Evolutionary conservation across 1,139 yeast species (phyloP).

Genomic region (Debaryomycetaceae sp.): DNA sequence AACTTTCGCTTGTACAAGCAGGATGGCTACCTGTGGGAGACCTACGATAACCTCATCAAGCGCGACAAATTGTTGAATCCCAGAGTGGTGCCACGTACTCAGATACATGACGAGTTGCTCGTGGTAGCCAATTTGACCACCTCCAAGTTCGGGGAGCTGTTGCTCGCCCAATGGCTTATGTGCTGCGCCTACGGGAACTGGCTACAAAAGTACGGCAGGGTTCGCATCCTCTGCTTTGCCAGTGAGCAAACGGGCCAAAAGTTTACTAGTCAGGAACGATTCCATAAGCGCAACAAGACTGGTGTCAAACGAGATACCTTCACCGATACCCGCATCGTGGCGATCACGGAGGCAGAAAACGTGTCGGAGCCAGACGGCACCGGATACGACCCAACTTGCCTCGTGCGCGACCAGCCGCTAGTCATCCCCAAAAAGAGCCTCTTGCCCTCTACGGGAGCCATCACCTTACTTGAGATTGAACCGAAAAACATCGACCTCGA

Average conservation of each 20-base stretch:
- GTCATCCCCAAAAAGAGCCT: constrained; percentile 20
- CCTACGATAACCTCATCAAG: constrained; percentile 45
- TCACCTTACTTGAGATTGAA: constrained; percentile 54
- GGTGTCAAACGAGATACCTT: constrained; percentile 59
- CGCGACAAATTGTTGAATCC: constrained; percentile 41
- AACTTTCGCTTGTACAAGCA: constrained; percentile 26
- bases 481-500: constrained; percentile 36
- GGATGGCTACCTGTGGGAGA: constrained; percentile 66
- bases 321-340: constrained; percentile 50
- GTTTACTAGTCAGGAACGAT: constrained; percentile 49
- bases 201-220: constrained; percentile 72
- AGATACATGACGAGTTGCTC: constrained; percentile 59
- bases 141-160: constrained; percentile 52
- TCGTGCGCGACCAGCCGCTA: constrained; percentile 37
- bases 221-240: constrained; percentile 63
- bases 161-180: constrained; percentile 71
- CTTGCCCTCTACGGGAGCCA: constrained; percentile 21
- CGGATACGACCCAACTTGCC: constrained; percentile 34
- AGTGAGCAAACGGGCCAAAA: constrained; percentile 59
- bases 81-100: constrained; percentile 30
- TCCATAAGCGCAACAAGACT: constrained; percentile 48
- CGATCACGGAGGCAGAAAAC: constrained; percentile 30
- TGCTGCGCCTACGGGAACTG: constrained; percentile 71
- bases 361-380: constrained; percentile 21
- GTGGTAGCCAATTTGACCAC: constrained; percentile 62